Base-by-base conservation (phyloP, 139 green algal genomes). In the Limnomonas spitsbergensis region DNA sequence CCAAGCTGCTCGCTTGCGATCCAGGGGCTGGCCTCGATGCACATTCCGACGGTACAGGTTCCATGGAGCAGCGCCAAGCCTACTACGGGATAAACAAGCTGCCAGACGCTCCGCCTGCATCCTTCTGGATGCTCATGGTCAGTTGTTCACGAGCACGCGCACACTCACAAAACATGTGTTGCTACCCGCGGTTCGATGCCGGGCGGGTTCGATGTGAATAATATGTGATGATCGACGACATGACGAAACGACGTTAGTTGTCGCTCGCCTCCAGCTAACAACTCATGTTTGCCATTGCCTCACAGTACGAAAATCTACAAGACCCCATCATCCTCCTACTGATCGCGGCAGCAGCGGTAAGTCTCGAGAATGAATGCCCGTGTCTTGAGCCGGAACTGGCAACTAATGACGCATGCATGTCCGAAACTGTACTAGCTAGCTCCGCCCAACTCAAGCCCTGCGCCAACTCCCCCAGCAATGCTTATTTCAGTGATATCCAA, bases 291-390 rank as follows among this genome's bases (percentile, higher is more conserved):
- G 14, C 20, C 20, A 61, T 61, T 20, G 14, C 20, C 47, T 29
- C 20, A 32, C 56, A 70, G 36, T 88, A 86, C 66, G 83, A 86
- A 27, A 92, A 90, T 52, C 56, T 82, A 6, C 78, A 81, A 67
- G 95, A 99, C 81, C 89, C 93, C 6, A 97, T 94, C 38, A 91
- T 99, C 56, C 87, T 98, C 31, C 86, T 98, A 53, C 91, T 99
- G 2, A 95, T 95, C 76, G 56, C 82, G 1, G 93, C 90, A 34
- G 92, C 91, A 0, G 47, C 86, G 83, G 90, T 95, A 68, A 84
- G 86, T 61, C 47, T 20, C n/a, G n/a, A n/a, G n/a, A n/a, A n/a
- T n/a, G n/a, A n/a, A n/a, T n/a, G n/a, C n/a, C n/a, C n/a, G n/a
- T n/a, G n/a, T n/a, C n/a, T n/a, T n/a, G n/a, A n/a, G n/a, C n/a